Percentiles rank a stretch among this genome's conserved stretches.
Conservation (phyloP, 768 basidiomycete genomes). For the Boletellus ananas region DNA sequence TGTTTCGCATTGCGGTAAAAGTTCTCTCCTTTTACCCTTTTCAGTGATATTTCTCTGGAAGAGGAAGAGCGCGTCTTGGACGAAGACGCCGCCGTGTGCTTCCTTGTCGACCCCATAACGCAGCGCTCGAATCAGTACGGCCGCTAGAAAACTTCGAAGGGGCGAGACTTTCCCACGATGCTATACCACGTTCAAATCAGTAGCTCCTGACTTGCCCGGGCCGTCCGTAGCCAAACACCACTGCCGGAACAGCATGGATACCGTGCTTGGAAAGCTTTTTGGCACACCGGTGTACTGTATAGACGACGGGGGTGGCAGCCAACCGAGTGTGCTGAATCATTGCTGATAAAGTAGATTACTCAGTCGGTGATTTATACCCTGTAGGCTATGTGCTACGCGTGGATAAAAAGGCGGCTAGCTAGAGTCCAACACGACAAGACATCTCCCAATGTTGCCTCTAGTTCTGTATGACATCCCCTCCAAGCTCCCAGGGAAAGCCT, state of each 20-base stretch:
- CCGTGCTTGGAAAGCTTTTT: too few species aligned
- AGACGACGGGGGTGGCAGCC: background rate
- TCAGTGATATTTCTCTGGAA: constrained; percentile 52
- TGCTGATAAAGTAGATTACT: background rate
- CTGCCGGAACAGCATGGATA: too few species aligned
- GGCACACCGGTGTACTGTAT: too few species aligned
- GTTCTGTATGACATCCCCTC: constrained; percentile 37
- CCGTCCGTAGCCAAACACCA: too few species aligned
- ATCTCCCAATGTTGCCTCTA: constrained; percentile 23
- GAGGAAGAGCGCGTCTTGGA: constrained; percentile 40
- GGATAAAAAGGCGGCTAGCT: constrained; percentile 1
- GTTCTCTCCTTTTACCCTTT: constrained; percentile 88
- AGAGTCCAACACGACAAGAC: background rate
- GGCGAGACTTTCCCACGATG: constrained; percentile 10
- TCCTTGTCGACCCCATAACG: constrained; percentile 32
- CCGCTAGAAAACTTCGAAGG: background rate
- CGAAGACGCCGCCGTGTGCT: constrained; percentile 21
- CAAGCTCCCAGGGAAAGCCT: constrained; percentile 27
- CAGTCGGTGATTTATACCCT: background rate
- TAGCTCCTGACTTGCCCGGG: background rate
- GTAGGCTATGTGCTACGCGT: too few species aligned
- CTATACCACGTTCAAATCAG: background rate
- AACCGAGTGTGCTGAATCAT: background rate
- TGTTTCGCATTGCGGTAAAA: constrained; percentile 97
- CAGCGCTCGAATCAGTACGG: background rate